Conservation (phyloP, 2,329 filamentous ascomycete genomes). For the Biscogniauxia mediterranea region DNA sequence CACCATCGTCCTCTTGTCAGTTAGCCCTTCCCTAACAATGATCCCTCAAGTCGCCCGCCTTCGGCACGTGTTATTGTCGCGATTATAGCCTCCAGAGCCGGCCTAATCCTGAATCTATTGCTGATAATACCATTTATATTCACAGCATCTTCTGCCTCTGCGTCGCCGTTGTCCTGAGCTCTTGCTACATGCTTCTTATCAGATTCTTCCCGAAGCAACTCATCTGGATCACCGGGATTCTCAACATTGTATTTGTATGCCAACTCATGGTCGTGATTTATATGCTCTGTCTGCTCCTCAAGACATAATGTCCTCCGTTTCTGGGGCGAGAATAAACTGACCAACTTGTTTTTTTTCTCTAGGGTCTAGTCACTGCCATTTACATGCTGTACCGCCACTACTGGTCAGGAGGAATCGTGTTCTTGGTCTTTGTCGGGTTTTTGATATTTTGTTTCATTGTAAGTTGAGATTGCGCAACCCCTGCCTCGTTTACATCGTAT, state of each 20-base stretch:
- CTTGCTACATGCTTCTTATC: constrained; percentile 72
- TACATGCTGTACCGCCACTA: constrained; percentile 78
- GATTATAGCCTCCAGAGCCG: too few species aligned
- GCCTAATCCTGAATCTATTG: background rate
- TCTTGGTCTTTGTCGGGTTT: constrained; percentile 79
- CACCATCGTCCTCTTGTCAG: constrained; percentile 74
- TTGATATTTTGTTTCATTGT: constrained; percentile 75
- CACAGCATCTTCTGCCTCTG: constrained; percentile 63
- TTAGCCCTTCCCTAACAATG: background rate
- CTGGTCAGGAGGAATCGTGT: constrained; percentile 84
- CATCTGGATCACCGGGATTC: constrained; percentile 87
- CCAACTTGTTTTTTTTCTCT: background rate
- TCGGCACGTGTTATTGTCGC: background rate
- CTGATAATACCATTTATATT: background rate
- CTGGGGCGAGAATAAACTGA: background rate
- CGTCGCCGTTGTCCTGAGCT: constrained; percentile 72
- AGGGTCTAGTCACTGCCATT: constrained; percentile 76
- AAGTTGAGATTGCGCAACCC: constrained; percentile 4
- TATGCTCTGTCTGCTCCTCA: background rate
- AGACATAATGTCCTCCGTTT: background rate
- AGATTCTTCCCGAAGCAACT: constrained; percentile 82
- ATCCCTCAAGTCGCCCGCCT: background rate
- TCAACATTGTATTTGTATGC: constrained; percentile 69
- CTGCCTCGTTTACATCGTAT: background rate
- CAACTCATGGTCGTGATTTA: too few species aligned